phyloP scores from a whole-genome alignment of 805 yeast genomes.

The Saturnispora diversa region DNA sequence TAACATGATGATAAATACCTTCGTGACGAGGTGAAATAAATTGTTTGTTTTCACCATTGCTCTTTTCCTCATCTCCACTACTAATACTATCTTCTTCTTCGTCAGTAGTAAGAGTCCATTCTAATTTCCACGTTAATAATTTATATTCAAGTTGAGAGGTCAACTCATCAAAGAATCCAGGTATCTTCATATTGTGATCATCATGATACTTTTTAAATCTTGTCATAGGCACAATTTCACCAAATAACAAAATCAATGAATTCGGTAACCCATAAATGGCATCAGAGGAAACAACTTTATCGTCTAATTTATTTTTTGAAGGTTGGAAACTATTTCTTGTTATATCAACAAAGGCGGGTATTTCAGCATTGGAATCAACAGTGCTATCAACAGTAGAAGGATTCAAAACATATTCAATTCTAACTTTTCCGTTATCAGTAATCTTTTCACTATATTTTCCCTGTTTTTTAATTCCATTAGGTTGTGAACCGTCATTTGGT shows the following conservation, averaged over 20 bases:
- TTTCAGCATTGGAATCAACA: slow-evolving; percentile 15
- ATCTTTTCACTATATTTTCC: slow-evolving; percentile 37
- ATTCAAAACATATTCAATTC: slow-evolving; percentile 37
- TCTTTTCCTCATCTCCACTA: neutral
- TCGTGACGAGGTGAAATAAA: slow-evolving; percentile 52
- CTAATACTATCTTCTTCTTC: slow-evolving; percentile 19
- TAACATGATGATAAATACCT: slow-evolving; percentile 70
- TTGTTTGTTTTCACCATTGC: slow-evolving; percentile 15
- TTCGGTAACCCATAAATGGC: slow-evolving; percentile 81
- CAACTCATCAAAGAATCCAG: slow-evolving; percentile 28
- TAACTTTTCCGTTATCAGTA: slow-evolving; percentile 39
- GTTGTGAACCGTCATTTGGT: neutral
- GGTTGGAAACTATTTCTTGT: slow-evolving; percentile 35
- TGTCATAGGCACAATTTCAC: slow-evolving; percentile 61
- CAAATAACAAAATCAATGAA: slow-evolving; percentile 62
- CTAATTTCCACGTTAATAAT: slow-evolving; percentile 59
- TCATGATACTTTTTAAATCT: slow-evolving; percentile 52
- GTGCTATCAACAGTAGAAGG: slow-evolving; percentile 17
- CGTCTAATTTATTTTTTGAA: slow-evolving; percentile 38
- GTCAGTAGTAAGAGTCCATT: slow-evolving; percentile 50
- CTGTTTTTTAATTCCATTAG: slow-evolving; percentile 9
- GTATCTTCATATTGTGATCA: slow-evolving; percentile 29
- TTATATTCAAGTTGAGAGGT: slow-evolving; percentile 40
- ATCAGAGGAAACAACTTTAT: slow-evolving; percentile 61
- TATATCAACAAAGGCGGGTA: slow-evolving; percentile 37